Evolutionary conservation across 2,329 filamentous ascomycete species (phyloP).

Genomic region (Aspergillus sp.): DNA sequence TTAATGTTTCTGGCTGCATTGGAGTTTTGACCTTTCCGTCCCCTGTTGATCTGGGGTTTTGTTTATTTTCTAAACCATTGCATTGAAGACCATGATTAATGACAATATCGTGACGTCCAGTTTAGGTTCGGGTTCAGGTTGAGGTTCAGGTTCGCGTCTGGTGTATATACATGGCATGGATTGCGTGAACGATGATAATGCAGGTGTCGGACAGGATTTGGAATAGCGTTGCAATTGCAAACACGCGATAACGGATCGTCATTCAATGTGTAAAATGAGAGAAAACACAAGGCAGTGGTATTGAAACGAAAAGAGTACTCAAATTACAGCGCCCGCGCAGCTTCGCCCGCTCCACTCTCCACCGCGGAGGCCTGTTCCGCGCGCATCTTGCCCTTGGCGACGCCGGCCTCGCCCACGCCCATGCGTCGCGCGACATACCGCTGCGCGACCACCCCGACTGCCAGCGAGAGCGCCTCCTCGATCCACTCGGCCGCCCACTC

Average conservation of each 20-base stretch:
- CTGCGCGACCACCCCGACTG: conserved; percentile 84
- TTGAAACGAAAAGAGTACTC: neutral
- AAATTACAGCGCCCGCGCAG: conserved; percentile 51
- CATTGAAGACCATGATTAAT: conserved; percentile 1
- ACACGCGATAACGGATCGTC: too few species aligned
- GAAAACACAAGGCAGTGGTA: conserved; percentile 7
- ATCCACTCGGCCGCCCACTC: conserved; percentile 99
- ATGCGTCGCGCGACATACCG: conserved; percentile 91
- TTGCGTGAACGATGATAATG: too few species aligned
- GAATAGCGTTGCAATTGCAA: too few species aligned
- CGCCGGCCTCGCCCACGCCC: conserved; percentile 84
- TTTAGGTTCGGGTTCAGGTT: too few species aligned
- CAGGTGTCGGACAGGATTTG: too few species aligned
- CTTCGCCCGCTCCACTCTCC: conserved; percentile 59
- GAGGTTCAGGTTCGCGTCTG: neutral
- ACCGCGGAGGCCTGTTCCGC: conserved; percentile 54
- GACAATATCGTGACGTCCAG: neutral
- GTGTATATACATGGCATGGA: neutral
- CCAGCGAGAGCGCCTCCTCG: conserved; percentile 76
- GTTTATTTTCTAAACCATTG: neutral
- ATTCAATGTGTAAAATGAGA: too few species aligned
- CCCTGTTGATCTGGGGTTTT: neutral
- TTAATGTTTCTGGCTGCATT: conserved; percentile 4
- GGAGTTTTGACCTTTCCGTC: conserved; percentile 1
- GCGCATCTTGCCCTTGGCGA: conserved; percentile 54